Percentiles rank a stretch among this genome's conserved stretches.
These are phyloP conservation scores for Dacryopinax primogenitus DNA, from an alignment of 768 basidiomycete species.

Conservation along the genomic window DNA sequence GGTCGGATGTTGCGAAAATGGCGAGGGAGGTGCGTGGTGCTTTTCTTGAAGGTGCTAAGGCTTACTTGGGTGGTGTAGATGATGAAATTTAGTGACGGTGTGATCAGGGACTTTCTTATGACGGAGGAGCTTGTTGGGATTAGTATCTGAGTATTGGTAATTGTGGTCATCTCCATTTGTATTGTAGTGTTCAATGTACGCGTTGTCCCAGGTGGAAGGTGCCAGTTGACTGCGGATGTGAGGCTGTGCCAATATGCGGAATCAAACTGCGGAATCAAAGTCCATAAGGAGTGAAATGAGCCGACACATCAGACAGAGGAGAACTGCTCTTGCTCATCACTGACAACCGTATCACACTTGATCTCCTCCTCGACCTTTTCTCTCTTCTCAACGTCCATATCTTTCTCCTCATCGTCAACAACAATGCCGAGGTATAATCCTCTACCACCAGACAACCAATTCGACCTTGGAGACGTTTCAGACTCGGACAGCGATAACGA, in stretches of 20 bases:
- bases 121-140: background rate
- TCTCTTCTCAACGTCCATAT: background rate
- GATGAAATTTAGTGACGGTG: background rate
- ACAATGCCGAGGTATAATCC: background rate
- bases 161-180: too few relatives aligned
- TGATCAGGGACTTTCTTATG: background rate
- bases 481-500: background rate
- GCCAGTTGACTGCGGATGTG: background rate
- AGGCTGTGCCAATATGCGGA: background rate
- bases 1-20: conserved; percentile 77
- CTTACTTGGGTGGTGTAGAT: background rate
- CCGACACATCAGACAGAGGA: too few relatives aligned
- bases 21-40: conserved; percentile 63
- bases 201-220: background rate
- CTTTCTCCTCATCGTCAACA: background rate
- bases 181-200: background rate
- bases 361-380: background rate
- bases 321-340: too few relatives aligned
- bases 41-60: background rate
- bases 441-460: background rate
- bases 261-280: background rate
- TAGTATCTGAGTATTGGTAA: background rate
- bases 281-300: too few relatives aligned
- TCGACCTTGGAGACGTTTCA: conserved; percentile 3
- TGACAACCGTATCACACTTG: background rate